A percentile compares a stretch with the other conserved stretches of the same genome.
phyloP scores from a whole-genome alignment of 306 rosid species.

The Coriaria nepalensis region DNA sequence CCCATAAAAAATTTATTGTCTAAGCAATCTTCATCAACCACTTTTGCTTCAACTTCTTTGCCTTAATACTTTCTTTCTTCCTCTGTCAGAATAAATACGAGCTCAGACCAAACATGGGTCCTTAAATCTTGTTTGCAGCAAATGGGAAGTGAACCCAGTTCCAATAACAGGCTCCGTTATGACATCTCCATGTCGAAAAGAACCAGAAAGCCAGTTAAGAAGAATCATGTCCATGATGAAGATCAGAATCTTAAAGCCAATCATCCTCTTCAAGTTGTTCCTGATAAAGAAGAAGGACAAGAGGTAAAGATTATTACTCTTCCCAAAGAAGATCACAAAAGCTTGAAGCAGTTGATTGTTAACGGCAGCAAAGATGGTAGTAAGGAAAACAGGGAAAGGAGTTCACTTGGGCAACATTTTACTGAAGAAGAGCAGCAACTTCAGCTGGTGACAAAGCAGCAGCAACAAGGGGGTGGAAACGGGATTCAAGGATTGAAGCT shows the following conservation, averaged over 20 bases:
- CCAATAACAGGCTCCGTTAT: slow-evolving; percentile 30
- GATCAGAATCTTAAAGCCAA: slow-evolving; percentile 15
- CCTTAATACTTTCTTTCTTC: background rate
- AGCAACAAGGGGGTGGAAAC: slow-evolving; percentile 13
- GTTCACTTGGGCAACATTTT: slow-evolving; percentile 57
- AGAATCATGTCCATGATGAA: background rate
- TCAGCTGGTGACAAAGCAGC: slow-evolving; percentile 42
- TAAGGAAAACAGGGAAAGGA: slow-evolving; percentile 20
- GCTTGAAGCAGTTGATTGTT: slow-evolving; percentile 62
- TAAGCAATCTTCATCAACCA: slow-evolving; percentile 25
- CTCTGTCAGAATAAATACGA: background rate
- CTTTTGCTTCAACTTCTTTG: slow-evolving; percentile 5
- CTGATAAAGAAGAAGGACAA: slow-evolving; percentile 1
- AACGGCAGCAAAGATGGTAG: slow-evolving; percentile 19
- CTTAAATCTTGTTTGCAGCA: background rate
- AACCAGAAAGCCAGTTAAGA: slow-evolving; percentile 42
- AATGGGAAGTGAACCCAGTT: slow-evolving; percentile 40
- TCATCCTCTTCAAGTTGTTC: background rate
- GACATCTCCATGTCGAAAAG: slow-evolving; percentile 78
- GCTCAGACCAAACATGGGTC: background rate
- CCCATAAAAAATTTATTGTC: slow-evolving; percentile 31
- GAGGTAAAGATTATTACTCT: slow-evolving; percentile 3
- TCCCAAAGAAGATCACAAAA: slow-evolving; percentile 24
- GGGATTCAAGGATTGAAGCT: slow-evolving; percentile 46
- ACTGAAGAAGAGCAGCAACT: slow-evolving; percentile 54